phyloP scores from a whole-genome alignment of 495 filamentous ascomycete genomes.

The Penicillium mononematosum region DNA sequence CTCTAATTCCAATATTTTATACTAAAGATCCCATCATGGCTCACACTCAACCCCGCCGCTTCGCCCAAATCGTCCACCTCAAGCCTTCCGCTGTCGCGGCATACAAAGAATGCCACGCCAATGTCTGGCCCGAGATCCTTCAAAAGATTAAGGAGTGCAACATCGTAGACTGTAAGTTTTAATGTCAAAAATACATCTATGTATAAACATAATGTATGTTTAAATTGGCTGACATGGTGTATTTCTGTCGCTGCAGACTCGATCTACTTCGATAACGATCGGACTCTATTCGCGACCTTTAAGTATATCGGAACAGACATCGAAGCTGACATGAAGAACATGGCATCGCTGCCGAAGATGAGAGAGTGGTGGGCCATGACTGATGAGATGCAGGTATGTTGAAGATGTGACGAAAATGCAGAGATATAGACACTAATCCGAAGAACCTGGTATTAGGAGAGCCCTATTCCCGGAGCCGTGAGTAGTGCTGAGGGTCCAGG shows the following conservation, averaged over 20 bases:
- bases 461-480: conserved; percentile 60
- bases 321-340: conserved; percentile 67
- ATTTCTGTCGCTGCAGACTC: conserved; percentile 48
- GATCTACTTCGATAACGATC: conserved; percentile 65
- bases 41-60: conserved; percentile 44
- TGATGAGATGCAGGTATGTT: conserved; percentile 63
- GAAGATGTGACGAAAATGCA: not conserved
- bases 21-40: conserved; percentile 15
- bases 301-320: conserved; percentile 72
- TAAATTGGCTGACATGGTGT: not conserved
- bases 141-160: conserved; percentile 70
- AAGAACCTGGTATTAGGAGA: conserved; percentile 31
- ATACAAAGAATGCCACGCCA: conserved; percentile 71
- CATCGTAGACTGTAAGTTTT: conserved; percentile 62
- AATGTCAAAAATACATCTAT: no score
- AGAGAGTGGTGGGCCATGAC: conserved; percentile 79
- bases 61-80: conserved; percentile 69
- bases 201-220: not conserved
- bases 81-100: conserved; percentile 60
- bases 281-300: conserved; percentile 68
- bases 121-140: conserved; percentile 73
- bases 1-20: conserved; percentile 1
- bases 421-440: not conserved
- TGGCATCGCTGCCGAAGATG: conserved; percentile 67
- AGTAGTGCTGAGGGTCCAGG: conserved; percentile 60